These are phyloP conservation scores for Fomitiporia mediterranea DNA, from an alignment of 1,284 basidiomycete species.

Conservation along the genomic window DNA sequence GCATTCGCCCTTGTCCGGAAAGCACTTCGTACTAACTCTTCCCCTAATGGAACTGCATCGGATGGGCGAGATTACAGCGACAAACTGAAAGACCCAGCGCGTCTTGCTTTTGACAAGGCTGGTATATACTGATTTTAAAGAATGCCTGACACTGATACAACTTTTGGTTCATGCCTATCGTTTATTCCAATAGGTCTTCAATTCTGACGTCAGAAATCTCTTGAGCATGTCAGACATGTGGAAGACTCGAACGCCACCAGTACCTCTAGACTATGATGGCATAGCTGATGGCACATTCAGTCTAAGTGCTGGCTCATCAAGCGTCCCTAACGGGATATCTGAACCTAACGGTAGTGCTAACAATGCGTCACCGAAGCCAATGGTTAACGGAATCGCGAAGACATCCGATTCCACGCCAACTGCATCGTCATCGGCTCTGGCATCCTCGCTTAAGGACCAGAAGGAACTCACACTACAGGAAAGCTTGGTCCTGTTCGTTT, in stretches of 20 bases:
- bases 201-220: constrained; percentile 83
- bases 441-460: constrained; percentile 72
- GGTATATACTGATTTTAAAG: constrained; percentile 16
- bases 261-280: constrained; percentile 74
- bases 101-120: constrained; percentile 83
- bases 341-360: constrained; percentile 21
- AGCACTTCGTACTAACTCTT: constrained; percentile 44
- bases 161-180: too few species aligned
- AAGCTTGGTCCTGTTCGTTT: constrained; percentile 76
- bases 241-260: constrained; percentile 81
- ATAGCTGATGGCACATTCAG: constrained; percentile 62
- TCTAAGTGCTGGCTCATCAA: constrained; percentile 29
- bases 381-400: constrained; percentile 20
- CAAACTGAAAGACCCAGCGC: constrained; percentile 50
- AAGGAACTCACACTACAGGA: constrained; percentile 70
- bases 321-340: constrained; percentile 24
- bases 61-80: constrained; percentile 23
- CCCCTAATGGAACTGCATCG: constrained; percentile 10
- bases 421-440: constrained; percentile 14
- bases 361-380: constrained; percentile 21
- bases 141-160: too few species aligned
- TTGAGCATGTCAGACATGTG: constrained; percentile 99
- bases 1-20: constrained; percentile 81
- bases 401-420: constrained; percentile 20
- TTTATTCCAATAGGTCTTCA: constrained; percentile 66